Evolutionary conservation across 2,329 filamentous ascomycete genomes (phyloP).

Genomic region (Calonectria montana): DNA sequence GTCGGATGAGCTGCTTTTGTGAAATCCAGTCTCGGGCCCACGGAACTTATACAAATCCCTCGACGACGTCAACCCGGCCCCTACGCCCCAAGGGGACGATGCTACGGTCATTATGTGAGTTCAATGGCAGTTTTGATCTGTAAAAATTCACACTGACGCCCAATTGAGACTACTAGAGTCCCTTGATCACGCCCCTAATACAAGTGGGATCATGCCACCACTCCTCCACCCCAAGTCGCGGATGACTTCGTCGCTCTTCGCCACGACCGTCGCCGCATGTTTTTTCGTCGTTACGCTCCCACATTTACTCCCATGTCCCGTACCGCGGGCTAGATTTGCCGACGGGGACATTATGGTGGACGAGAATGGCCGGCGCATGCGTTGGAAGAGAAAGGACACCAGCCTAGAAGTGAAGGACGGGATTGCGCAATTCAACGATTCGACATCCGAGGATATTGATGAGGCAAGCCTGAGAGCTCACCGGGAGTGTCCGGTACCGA

Average conservation of each 20-base stretch:
- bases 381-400: slow-evolving; percentile 54
- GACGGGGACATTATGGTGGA: slow-evolving; percentile 70
- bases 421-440: slow-evolving; percentile 60
- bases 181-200: slow-evolving; percentile 23
- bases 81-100: slow-evolving; percentile 38
- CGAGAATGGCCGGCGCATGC: slow-evolving; percentile 57
- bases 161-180: slow-evolving; percentile 44
- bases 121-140: slow-evolving; percentile 33
- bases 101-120: slow-evolving; percentile 40
- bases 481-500: slow-evolving; percentile 92
- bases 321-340: slow-evolving; percentile 78
- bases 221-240: slow-evolving; percentile 94
- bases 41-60: slow-evolving; percentile 42
- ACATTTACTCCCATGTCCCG: slow-evolving; percentile 91
- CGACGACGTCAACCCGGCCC: slow-evolving; percentile 39
- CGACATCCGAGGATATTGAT: slow-evolving; percentile 50
- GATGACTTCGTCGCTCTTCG: slow-evolving; percentile 94
- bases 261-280: slow-evolving; percentile 87
- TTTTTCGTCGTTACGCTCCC: slow-evolving; percentile 94
- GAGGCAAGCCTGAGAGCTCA: slow-evolving; percentile 56
- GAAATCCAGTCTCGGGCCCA: slow-evolving; percentile 30
- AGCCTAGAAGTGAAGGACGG: slow-evolving; percentile 55
- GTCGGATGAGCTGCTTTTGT: slow-evolving; percentile 35
- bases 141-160: slow-evolving; percentile 31
- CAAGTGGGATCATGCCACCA: slow-evolving; percentile 73